These are phyloP conservation scores for Stropharia rugosoannulata DNA, from an alignment of 768 basidiomycete species.

Conservation along the genomic window DNA sequence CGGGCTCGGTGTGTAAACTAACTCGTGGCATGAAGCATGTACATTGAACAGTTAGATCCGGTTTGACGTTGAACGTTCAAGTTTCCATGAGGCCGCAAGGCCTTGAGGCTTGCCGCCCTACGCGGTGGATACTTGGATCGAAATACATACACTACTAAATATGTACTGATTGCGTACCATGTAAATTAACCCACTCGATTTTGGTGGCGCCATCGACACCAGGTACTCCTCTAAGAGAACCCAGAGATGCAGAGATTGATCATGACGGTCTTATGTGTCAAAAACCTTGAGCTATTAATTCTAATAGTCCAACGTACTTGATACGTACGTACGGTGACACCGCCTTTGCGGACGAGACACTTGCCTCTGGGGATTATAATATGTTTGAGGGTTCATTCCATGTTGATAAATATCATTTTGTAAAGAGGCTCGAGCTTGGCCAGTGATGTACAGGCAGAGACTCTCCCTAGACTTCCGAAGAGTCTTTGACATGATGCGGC, in stretches of 20 bases:
- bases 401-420: slow-evolving; percentile 74
- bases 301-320: background rate
- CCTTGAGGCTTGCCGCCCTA: no score
- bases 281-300: background rate
- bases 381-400: slow-evolving; percentile 57
- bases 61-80: no score
- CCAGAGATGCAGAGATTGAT: slow-evolving; percentile 41
- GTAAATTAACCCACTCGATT: slow-evolving; percentile 48
- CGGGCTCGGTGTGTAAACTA: no score
- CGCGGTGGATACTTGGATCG: no score
- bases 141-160: no score
- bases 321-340: slow-evolving; percentile 58
- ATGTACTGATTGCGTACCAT: slow-evolving; percentile 37
- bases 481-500: no score
- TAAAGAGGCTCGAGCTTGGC: slow-evolving; percentile 49
- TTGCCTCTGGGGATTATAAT: slow-evolving; percentile 61
- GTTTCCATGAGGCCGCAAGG: no score
- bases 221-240: slow-evolving; percentile 41
- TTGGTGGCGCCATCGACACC: slow-evolving; percentile 50
- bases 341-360: slow-evolving; percentile 55
- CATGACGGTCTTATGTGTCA: slow-evolving; percentile 56
- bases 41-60: no score
- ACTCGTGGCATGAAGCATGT: no score
- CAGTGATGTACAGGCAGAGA: no score
- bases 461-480: no score